Evolutionary conservation across 2,329 filamentous ascomycete genomes (phyloP), one percentile per base, ranked within the genome.

Genomic region (Parastagonospora nodorum): DNA sequence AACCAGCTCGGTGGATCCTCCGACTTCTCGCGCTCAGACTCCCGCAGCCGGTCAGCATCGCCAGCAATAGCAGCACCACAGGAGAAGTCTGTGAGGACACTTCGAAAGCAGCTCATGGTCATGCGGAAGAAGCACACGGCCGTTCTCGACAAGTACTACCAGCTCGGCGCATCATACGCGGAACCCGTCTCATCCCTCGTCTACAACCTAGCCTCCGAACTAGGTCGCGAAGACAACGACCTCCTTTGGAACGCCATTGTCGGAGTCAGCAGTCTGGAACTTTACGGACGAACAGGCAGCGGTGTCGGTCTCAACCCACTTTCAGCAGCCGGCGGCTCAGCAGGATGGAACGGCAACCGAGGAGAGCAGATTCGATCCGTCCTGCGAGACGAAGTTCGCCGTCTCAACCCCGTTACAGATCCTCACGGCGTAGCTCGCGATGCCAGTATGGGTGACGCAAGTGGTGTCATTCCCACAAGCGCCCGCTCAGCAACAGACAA

Each of bases 211-310:
- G 94, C 93, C 1, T 96, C 92, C 1, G 94, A 97, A 68, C 84
- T 99, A 6, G 94, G 94, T 55, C 88, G 92, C 45, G 94, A 97
- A 79, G 93, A 97, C 73, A 99, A 97, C 65, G 92, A 99, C 65
- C 80, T 97, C 16, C 81, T 99, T 11, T 99, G 94, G 94, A 82
- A 96, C 51, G 87, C 92, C 5, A 96, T 97, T 66, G 90, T 99
- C 24, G 94, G 94, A 5, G 90, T 96, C 31, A 92, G 89, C n/a
- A 96, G 92, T 12, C 87, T 96, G 75, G 92, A 97, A 70, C 82
- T 97, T 1, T 96, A 94, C 60, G 92, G 92, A 12, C 87, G 90
- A 48, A 93, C 90, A 15, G 90, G 89, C 38, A 88, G 89, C 10
- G 91, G 91, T 19, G 81, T 94, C 28, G 88, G 89, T 71, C 55